Conservation (phyloP, 2,329 filamentous ascomycete species). For the Trichophyton schoenleinii region DNA sequence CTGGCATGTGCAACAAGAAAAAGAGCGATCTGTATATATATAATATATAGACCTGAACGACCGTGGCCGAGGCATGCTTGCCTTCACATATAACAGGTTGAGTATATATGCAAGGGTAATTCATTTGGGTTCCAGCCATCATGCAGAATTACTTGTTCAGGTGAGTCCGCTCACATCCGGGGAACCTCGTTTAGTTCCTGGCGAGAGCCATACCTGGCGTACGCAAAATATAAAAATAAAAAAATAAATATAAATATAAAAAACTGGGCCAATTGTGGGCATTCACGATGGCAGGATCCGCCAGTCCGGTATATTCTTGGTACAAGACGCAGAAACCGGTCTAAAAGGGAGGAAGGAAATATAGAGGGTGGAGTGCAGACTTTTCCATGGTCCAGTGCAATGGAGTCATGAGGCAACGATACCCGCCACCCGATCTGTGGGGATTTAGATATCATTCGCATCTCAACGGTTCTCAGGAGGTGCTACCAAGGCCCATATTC, state of each 20-base stretch:
- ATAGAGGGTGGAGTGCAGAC: neutral
- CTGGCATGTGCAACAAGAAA: conserved; percentile 2
- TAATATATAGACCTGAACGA: neutral
- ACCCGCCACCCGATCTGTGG: neutral
- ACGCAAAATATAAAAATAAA: neutral
- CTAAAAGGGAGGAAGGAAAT: neutral
- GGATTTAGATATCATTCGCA: neutral
- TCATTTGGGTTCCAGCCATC: neutral
- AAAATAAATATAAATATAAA: neutral
- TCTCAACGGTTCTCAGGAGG: neutral
- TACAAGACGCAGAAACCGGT: neutral
- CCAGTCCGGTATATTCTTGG: neutral
- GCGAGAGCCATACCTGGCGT: neutral
- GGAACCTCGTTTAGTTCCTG: neutral
- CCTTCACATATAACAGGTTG: neutral
- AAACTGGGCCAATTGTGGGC: neutral
- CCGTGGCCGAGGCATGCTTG: neutral
- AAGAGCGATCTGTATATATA: neutral
- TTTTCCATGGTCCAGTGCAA: neutral
- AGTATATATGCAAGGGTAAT: neutral
- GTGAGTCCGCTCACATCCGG: neutral
- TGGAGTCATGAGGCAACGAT: neutral
- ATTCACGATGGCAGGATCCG: neutral
- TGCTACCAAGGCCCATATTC: neutral
- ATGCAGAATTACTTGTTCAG: neutral